Base-by-base conservation (phyloP, 331 rosid genomes). In the Quercus lobata region DNA sequence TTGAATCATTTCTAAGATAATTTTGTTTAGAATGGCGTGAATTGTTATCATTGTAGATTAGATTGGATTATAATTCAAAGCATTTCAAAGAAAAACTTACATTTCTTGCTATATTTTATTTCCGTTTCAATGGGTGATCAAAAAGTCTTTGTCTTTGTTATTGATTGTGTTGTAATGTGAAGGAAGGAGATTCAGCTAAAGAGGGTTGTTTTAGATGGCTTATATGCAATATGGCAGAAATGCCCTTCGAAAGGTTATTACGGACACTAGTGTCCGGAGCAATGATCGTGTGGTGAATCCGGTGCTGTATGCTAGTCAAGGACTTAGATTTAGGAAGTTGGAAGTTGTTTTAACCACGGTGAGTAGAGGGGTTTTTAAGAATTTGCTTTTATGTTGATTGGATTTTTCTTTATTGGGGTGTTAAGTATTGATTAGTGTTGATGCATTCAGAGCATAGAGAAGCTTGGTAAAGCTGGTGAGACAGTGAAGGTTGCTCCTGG, bases 401-500 rank as follows among this genome's bases (percentile, higher is more conserved):
- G 53, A 62, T 32, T 41, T 76, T 74, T n/a, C 2, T 11, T 25
- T 35, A 18, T 57, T 72, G 53, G 56, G 2, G 44, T 21, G n/a
- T 52, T 5, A n/a, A 24, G 25, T 57, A 54, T 46, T 65, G 60
- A 19, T 66, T 60, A 41, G 44, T 63, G 69, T 79, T 80, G 63
- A 12, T 29, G 56, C 6, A 25, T 69, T 57, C 62, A 91, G 97
- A 85, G 86, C 79, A 83, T 92, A 22, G 97, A 91, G 34, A 94
- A 91, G 82, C 96, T 94, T 52, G 97, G 98, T 7, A 90, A 90
- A 82, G 94, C 97, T 0, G 97, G 98, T 10, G 93, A 94, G 83
- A 91, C 91, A 0, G 97, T 92, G 81, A 94, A 94, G 87, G 98
- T 94, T 69, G 96, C 97, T 27, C 97, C 97, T 0, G 98, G 97